Evolutionary conservation across 148 eudicot genomes (phyloP).

Genomic region (Rhododendron williamsianum): DNA sequence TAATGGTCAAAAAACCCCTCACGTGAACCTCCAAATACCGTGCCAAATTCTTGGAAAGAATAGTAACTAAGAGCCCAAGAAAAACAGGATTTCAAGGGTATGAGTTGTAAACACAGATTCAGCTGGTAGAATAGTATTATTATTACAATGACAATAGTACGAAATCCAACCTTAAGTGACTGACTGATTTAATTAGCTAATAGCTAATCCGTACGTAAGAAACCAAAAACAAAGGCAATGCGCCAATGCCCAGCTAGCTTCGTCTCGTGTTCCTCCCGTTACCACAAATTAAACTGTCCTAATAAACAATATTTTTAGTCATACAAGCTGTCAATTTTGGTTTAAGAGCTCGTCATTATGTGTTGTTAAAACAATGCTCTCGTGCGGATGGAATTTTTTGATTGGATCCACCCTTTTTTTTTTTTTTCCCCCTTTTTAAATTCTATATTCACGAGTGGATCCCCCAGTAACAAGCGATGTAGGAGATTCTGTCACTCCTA

Average conservation of each 20-base stretch:
- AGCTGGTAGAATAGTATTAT: background rate
- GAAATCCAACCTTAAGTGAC: background rate
- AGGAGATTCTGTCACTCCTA: no score
- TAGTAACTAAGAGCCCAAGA: background rate
- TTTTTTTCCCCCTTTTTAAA: no score
- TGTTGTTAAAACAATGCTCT: background rate
- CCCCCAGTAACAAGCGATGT: no score
- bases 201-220: background rate
- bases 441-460: no score
- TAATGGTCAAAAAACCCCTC: conserved; percentile 24
- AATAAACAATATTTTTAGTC: background rate
- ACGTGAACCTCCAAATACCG: conserved; percentile 24
- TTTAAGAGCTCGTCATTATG: background rate
- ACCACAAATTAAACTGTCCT: background rate
- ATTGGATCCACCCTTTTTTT: no score
- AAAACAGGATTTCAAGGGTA: background rate
- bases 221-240: background rate
- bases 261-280: conserved; percentile 13
- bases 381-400: background rate
- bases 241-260: background rate
- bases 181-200: background rate
- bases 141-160: background rate
- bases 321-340: background rate
- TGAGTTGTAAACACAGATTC: conserved; percentile 2
- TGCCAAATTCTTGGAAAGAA: conserved; percentile 14